phyloP scores from a whole-genome alignment of 805 yeast species.

The Myxozyma melibiosi region DNA sequence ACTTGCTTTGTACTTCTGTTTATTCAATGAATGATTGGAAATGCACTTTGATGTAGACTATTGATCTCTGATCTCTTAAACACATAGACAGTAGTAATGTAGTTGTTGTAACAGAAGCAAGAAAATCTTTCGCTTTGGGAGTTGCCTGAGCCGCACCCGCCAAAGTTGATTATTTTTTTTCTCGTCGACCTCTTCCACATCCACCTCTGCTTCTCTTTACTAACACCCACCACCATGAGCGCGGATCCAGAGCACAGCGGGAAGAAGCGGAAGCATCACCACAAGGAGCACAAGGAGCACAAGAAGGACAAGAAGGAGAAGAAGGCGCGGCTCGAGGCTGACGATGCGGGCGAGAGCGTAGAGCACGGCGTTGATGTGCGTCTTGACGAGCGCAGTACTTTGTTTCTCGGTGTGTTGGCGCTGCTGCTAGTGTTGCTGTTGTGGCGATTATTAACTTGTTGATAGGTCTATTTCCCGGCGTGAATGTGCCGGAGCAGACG shows the following conservation, averaged over 20 bases:
- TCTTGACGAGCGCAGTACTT: conserved; percentile 15
- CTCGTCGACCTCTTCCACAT: too few relatives aligned
- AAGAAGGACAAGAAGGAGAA: conserved; percentile 12
- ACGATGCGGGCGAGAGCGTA: not conserved
- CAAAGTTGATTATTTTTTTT: too few relatives aligned
- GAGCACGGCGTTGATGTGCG: conserved; percentile 4
- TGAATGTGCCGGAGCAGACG: conserved; percentile 60
- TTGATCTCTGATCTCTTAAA: too few relatives aligned
- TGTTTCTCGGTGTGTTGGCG: conserved; percentile 23
- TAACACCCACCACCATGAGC: conserved; percentile 4
- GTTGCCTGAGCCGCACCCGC: too few relatives aligned
- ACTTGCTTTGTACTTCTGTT: conserved; percentile 9
- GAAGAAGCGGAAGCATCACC: conserved; percentile 16
- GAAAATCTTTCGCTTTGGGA: too few relatives aligned
- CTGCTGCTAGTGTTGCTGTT: not conserved
- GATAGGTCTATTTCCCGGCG: conserved; percentile 64
- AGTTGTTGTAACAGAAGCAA: too few relatives aligned
- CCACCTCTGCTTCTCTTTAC: too few relatives aligned
- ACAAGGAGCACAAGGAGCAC: conserved; percentile 6
- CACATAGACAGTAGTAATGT: too few relatives aligned
- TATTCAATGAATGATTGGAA: conserved; percentile 4
- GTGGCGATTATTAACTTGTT: not conserved
- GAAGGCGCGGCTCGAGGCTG: conserved; percentile 1
- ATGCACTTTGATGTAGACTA: not conserved
- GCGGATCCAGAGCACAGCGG: conserved; percentile 6